Evolutionary conservation across 208 protist species (phyloP).

Genomic region (Leishmania gerbilli): DNA sequence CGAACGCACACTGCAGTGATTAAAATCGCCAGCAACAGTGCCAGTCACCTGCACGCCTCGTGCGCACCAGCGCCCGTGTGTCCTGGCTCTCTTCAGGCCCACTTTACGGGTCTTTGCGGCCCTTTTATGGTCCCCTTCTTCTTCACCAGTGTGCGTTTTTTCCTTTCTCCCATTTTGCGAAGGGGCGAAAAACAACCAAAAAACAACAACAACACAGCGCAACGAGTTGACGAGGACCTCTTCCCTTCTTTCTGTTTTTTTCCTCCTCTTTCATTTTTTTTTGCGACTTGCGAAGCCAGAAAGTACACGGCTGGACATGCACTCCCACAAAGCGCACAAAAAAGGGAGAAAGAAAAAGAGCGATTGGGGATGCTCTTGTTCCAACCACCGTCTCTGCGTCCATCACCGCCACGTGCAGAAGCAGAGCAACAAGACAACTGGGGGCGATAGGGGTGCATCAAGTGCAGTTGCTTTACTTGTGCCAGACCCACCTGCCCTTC

Average conservation of each 20-base stretch:
- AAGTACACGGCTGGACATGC: not conserved
- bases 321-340: not conserved
- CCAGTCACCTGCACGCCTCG: not conserved
- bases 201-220: not conserved
- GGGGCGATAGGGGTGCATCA: not conserved
- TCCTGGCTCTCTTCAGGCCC: not conserved
- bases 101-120: not conserved
- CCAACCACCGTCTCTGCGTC: not conserved
- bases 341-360: not conserved
- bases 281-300: not conserved
- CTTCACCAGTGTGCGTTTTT: constrained; percentile 4
- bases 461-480: constrained; percentile 9
- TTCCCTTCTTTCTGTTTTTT: not conserved
- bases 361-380: not conserved
- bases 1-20: not conserved
- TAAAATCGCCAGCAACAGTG: not conserved
- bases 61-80: not conserved
- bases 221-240: not conserved
- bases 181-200: not conserved
- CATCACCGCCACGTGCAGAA: not conserved
- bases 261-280: not conserved
- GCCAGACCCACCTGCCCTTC: not conserved
- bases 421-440: constrained; percentile 6
- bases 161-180: constrained; percentile 5
- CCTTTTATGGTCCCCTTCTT: not conserved